Evolutionary conservation across 2,329 filamentous ascomycete genomes (phyloP).

Genomic region (Mycosphaerella sp.): DNA sequence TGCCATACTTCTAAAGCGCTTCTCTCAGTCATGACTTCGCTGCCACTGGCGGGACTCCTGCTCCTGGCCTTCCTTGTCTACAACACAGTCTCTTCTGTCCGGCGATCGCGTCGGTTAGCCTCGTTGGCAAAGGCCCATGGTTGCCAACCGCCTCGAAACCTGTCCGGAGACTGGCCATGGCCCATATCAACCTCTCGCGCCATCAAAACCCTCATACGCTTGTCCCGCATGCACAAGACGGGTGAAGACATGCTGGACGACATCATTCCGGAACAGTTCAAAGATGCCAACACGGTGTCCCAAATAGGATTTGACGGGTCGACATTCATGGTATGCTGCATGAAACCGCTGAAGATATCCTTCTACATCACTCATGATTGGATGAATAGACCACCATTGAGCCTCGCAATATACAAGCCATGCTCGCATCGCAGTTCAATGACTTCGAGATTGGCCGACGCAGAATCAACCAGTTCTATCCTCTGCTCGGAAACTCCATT

Average conservation of each 20-base stretch:
- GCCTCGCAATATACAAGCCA: neutral
- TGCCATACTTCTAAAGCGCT: too few species aligned
- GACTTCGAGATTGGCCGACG: neutral
- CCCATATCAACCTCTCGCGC: constrained; percentile 4
- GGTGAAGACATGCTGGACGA: constrained; percentile 17
- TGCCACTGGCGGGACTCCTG: neutral
- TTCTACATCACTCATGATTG: neutral
- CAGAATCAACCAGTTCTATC: neutral
- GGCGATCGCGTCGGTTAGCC: neutral
- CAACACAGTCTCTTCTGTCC: neutral
- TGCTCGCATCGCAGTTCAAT: neutral
- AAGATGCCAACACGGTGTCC: constrained; percentile 3
- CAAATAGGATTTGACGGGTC: neutral
- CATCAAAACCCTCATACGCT: neutral
- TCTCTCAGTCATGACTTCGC: neutral
- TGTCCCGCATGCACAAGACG: constrained; percentile 1
- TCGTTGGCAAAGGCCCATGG: constrained; percentile 11
- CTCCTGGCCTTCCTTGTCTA: neutral
- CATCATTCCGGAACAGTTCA: constrained; percentile 7
- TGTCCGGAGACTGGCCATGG: constrained; percentile 7
- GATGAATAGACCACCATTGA: neutral
- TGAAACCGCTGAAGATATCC: neutral
- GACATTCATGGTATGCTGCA: neutral
- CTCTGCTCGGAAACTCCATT: neutral
- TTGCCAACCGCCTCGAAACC: constrained; percentile 11